A percentile compares a stretch with the other conserved stretches of the same genome.
phyloP scores from a whole-genome alignment of 2,329 filamentous ascomycete species.

The Paecilomyces fulvus region DNA sequence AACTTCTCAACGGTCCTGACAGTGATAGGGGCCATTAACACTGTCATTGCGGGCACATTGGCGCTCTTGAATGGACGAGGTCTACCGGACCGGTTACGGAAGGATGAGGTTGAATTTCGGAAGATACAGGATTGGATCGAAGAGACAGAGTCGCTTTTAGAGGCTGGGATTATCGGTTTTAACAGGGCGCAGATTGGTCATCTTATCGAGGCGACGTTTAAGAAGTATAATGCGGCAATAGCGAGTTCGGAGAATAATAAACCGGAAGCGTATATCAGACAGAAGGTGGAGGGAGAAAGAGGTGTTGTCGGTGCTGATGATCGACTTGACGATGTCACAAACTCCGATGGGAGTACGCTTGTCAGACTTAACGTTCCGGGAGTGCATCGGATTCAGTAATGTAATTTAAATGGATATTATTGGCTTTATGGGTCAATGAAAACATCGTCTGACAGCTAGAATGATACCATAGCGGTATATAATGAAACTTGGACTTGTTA shows the following conservation, averaged over 20 bases:
- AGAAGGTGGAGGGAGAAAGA: slow-evolving; percentile 1
- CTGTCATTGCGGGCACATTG: slow-evolving; percentile 53
- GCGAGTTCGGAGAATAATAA: slow-evolving; percentile 8
- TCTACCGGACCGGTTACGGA: slow-evolving; percentile 39
- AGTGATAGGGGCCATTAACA: slow-evolving; percentile 54
- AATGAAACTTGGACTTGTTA: background rate
- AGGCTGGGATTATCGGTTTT: slow-evolving; percentile 5
- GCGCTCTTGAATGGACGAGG: slow-evolving; percentile 48
- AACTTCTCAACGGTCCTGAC: slow-evolving; percentile 49
- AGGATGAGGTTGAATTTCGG: slow-evolving; percentile 40
- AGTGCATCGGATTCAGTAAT: background rate
- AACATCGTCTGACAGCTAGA: background rate
- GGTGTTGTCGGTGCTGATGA: background rate
- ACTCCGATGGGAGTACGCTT: background rate
- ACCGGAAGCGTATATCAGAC: slow-evolving; percentile 3
- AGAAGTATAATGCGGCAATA: slow-evolving; percentile 8
- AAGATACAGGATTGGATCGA: slow-evolving; percentile 48
- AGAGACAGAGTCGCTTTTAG: slow-evolving; percentile 23
- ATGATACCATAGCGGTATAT: background rate
- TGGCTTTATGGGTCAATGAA: background rate
- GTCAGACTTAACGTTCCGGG: background rate
- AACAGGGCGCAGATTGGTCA: slow-evolving; percentile 6
- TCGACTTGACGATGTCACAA: background rate
- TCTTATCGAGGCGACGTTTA: slow-evolving; percentile 7
- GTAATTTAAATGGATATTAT: background rate